These are phyloP conservation scores for Epichloe hybrida DNA, from an alignment of 2,329 filamentous ascomycete species.

Conservation along the genomic window DNA sequence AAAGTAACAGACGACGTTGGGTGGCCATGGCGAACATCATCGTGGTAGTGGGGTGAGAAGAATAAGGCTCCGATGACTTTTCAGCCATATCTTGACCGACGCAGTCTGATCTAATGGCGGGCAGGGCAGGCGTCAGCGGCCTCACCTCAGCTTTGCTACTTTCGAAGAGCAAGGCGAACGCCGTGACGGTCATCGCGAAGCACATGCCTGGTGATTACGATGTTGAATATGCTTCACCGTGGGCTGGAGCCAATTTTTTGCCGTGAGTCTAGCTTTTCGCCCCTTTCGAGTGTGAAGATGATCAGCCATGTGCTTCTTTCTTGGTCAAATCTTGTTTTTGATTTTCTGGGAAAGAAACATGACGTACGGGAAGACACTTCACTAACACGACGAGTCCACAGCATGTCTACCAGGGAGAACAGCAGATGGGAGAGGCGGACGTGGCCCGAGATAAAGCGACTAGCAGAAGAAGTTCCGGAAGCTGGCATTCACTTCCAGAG, in stretches of 20 bases:
- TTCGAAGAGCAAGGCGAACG: conserved; percentile 28
- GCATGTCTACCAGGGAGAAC: conserved; percentile 29
- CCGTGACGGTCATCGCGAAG: conserved; percentile 62
- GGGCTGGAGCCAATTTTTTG: conserved; percentile 71
- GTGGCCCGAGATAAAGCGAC: conserved; percentile 47
- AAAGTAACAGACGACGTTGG: not conserved
- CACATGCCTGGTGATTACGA: conserved; percentile 92
- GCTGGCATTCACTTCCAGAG: conserved; percentile 71
- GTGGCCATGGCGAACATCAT: not conserved
- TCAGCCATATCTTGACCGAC: not conserved
- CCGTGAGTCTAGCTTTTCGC: conserved; percentile 39
- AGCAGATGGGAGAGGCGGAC: conserved; percentile 49
- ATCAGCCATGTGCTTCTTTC: not conserved
- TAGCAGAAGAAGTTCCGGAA: conserved; percentile 52
- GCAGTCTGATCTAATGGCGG: not conserved
- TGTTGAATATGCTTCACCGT: conserved; percentile 79
- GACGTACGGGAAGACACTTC: not conserved
- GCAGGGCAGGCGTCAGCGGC: conserved; percentile 36
- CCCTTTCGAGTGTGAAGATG: not conserved
- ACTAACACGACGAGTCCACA: conserved; percentile 10
- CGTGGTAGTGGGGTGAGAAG: conserved; percentile 19
- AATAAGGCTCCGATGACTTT: not conserved
- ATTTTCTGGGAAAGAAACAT: not conserved
- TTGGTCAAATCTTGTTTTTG: not conserved
- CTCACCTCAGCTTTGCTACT: conserved; percentile 37